These are phyloP conservation scores for Liquidambar formosana DNA, from an alignment of 164 flowering plant species.

Conservation along the genomic window DNA sequence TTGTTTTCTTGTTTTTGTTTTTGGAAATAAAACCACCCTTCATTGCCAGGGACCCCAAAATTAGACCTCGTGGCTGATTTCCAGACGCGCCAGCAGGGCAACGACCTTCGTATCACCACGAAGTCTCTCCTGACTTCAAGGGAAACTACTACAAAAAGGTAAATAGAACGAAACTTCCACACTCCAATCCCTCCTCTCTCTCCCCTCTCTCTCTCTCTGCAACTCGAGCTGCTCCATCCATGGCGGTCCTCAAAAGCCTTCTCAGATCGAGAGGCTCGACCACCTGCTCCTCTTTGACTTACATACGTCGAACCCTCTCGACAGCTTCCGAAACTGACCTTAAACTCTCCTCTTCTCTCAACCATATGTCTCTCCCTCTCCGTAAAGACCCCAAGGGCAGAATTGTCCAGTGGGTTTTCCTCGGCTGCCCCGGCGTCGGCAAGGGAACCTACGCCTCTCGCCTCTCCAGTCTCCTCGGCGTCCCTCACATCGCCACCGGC, in stretches of 20 bases:
- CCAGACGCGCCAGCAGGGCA: no score
- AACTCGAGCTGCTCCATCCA: slow-evolving; percentile 7
- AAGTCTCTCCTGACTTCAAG: not conserved
- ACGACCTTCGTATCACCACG: no score
- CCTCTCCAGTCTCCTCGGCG: slow-evolving; percentile 71
- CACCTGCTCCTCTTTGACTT: not conserved
- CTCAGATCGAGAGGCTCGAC: slow-evolving; percentile 15
- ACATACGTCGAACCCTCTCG: slow-evolving; percentile 5
- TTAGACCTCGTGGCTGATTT: no score
- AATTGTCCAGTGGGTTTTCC: slow-evolving; percentile 87
- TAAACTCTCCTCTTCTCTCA: slow-evolving; percentile 16
- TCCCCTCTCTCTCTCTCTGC: slow-evolving; percentile 6
- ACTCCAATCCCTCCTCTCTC: not conserved
- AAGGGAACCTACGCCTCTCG: slow-evolving; percentile 94
- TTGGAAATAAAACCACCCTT: no score
- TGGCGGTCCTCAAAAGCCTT: slow-evolving; percentile 49
- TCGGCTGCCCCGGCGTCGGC: slow-evolving; percentile 96
- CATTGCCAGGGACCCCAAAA: no score
- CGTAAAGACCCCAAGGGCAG: slow-evolving; percentile 30
- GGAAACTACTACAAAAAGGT: not conserved
- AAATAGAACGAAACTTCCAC: not conserved
- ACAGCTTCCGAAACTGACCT: slow-evolving; percentile 29
- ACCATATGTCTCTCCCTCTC: slow-evolving; percentile 10
- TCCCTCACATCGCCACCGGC: slow-evolving; percentile 97
- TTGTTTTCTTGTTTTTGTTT: no score